These are phyloP conservation scores for Pseudonitzschia multistriata DNA, from an alignment of 108 stramenopile species.

Conservation along the genomic window DNA sequence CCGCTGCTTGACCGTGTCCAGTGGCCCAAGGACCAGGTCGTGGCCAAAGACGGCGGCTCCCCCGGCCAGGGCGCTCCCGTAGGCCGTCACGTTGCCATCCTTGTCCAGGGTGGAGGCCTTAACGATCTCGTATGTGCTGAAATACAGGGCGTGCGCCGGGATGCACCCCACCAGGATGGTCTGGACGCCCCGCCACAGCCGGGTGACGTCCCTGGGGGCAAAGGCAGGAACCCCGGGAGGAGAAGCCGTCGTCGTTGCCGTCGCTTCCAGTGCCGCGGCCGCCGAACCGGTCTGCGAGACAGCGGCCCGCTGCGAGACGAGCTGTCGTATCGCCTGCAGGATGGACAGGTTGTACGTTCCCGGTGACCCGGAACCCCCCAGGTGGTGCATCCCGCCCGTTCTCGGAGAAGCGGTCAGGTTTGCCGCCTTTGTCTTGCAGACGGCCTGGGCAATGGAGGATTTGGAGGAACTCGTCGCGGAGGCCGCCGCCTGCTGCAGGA, in stretches of 20 bases:
- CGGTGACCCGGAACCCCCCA: too few species aligned
- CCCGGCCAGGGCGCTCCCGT: slow-evolving; percentile 75
- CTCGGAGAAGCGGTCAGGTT: background rate
- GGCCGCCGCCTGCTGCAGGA: slow-evolving; percentile 4
- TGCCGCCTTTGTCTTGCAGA: background rate
- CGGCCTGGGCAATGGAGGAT: background rate
- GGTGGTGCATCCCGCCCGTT: background rate
- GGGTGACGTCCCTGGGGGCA: slow-evolving; percentile 23
- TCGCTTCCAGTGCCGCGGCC: slow-evolving; percentile 11
- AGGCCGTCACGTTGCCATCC: slow-evolving; percentile 29
- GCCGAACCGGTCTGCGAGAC: slow-evolving; percentile 15
- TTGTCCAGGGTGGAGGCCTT: slow-evolving; percentile 50
- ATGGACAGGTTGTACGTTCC: slow-evolving; percentile 19
- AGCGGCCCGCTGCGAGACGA: slow-evolving; percentile 38
- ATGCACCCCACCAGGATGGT: slow-evolving; percentile 95
- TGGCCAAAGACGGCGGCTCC: slow-evolving; percentile 88
- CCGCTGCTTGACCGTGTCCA: slow-evolving; percentile 99
- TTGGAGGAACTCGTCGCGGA: background rate
- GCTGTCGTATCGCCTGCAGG: slow-evolving; percentile 48
- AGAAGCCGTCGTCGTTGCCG: background rate
- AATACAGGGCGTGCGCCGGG: slow-evolving; percentile 98
- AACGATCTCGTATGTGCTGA: slow-evolving; percentile 88
- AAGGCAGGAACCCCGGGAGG: background rate
- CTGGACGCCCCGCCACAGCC: slow-evolving; percentile 96
- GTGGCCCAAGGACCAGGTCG: slow-evolving; percentile 94